These are phyloP conservation scores for Venturia carpophila DNA, from an alignment of 2,329 filamentous ascomycete genomes.

Conservation along the genomic window DNA sequence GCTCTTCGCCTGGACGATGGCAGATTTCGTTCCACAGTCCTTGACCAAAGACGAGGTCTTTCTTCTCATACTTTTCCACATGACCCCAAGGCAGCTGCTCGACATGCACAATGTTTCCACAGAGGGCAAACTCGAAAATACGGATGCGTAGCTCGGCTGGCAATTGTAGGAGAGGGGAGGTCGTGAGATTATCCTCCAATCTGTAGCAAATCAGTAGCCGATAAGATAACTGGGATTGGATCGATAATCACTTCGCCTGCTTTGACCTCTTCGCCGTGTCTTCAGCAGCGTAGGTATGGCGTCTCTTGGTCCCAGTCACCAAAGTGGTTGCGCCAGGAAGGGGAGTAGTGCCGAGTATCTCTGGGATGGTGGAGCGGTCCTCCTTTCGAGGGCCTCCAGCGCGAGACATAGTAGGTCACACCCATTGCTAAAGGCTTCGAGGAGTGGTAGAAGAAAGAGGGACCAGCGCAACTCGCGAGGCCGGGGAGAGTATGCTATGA, in stretches of 20 bases:
- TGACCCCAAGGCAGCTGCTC: slow-evolving; percentile 12
- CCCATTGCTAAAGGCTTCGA: neutral
- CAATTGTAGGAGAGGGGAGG: slow-evolving; percentile 10
- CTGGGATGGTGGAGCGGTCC: neutral
- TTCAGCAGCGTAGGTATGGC: neutral
- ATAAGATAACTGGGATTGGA: neutral
- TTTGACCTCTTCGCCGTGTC: neutral
- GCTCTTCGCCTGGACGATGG: neutral
- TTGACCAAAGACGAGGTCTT: slow-evolving; percentile 14
- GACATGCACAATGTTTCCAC: neutral
- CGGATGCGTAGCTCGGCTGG: slow-evolving; percentile 7
- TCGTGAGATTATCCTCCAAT: neutral
- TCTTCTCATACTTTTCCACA: slow-evolving; percentile 16
- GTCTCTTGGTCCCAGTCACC: neutral
- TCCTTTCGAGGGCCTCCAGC: neutral
- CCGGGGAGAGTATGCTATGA: neutral
- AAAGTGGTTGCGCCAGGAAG: neutral
- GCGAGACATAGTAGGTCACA: neutral
- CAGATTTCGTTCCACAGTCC: slow-evolving; percentile 17
- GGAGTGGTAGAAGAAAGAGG: neutral
- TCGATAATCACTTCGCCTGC: neutral
- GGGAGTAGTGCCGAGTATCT: neutral
- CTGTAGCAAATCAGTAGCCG: neutral
- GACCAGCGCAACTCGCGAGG: neutral
- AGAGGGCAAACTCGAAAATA: slow-evolving; percentile 11